Evolutionary conservation across 257 asterid species (phyloP).

Genomic region (Ligustrum vulgare): DNA sequence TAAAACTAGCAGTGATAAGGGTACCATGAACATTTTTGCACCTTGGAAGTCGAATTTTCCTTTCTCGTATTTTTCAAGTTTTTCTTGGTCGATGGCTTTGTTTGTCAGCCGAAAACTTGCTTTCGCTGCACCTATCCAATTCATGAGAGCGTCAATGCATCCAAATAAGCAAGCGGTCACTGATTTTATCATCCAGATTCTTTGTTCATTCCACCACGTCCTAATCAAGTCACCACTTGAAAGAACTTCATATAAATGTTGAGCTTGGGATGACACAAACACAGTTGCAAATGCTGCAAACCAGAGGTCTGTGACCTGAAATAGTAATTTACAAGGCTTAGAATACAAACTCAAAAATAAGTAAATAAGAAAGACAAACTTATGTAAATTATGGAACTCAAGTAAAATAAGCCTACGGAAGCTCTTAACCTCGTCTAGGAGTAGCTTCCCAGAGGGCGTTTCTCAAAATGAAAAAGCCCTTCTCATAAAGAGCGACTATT

Average conservation of each 20-base stretch:
- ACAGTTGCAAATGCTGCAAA: conserved; percentile 46
- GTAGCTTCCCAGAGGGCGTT: too few relatives aligned
- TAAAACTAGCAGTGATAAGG: conserved; percentile 60
- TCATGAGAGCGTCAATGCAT: conserved; percentile 47
- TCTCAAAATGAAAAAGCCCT: too few relatives aligned
- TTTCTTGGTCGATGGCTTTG: conserved; percentile 60
- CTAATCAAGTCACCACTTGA: conserved; percentile 48
- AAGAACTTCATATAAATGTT: conserved; percentile 46
- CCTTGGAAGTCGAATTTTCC: conserved; percentile 67
- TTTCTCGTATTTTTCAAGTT: conserved; percentile 53
- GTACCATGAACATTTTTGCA: conserved; percentile 67
- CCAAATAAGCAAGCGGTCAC: conserved; percentile 65
- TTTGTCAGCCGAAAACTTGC: conserved; percentile 61
- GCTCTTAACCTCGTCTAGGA: too few relatives aligned
- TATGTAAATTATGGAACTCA: too few relatives aligned
- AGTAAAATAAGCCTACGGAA: too few relatives aligned
- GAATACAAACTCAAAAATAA: too few relatives aligned
- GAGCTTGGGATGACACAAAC: conserved; percentile 37
- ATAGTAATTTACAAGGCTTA: neutral
- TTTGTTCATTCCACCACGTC: conserved; percentile 63
- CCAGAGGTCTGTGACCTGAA: conserved; percentile 53
- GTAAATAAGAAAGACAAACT: too few relatives aligned
- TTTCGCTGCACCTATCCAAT: conserved; percentile 38
- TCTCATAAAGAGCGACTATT: too few relatives aligned
- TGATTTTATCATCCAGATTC: conserved; percentile 50